Percentiles rank a stretch among this genome's conserved stretches.
Conservation (phyloP, 768 basidiomycete genomes). For the Dioszegia hungarica region DNA sequence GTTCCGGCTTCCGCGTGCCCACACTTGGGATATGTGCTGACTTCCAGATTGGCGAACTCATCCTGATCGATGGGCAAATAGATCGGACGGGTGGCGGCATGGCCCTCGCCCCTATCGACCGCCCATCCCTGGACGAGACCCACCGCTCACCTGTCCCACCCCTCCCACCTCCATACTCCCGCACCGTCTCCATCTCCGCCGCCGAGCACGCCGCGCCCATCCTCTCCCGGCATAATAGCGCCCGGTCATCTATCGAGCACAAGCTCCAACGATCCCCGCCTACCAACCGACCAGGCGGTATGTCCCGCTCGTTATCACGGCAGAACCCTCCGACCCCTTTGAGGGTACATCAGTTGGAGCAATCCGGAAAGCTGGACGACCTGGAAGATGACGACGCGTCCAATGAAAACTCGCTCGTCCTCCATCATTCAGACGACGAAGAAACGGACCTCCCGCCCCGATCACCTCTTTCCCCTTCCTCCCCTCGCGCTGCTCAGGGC, state of each 20-base stretch:
- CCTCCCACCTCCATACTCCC: not conserved
- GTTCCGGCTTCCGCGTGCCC: not conserved
- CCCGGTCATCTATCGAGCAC: not conserved
- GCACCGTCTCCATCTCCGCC: not conserved
- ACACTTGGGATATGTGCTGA: not conserved
- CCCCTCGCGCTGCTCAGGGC: not conserved
- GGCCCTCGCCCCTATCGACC: not conserved
- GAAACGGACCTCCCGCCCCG: not conserved
- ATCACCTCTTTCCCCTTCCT: constrained; percentile 6
- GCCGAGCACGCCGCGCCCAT: not conserved
- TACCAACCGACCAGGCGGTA: not conserved
- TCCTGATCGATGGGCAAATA: constrained; percentile 56
- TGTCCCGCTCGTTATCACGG: not conserved
- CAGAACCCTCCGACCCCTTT: not conserved
- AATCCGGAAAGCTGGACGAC: not conserved
- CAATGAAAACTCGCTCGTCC: constrained; percentile 13
- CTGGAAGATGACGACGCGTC: not conserved
- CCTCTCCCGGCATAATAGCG: not conserved
- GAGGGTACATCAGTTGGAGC: not conserved
- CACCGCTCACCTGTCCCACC: constrained; percentile 48
- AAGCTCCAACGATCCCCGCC: not conserved
- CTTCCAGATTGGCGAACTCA: constrained; percentile 72
- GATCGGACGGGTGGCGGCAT: constrained; percentile 1
- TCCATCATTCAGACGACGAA: constrained; percentile 17
- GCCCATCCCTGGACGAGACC: constrained; percentile 2